A percentile compares a stretch with the other conserved stretches of the same genome.
Evolutionary conservation across 2,329 filamentous ascomycete species (phyloP).

Genomic region (Penicillium polonicum): DNA sequence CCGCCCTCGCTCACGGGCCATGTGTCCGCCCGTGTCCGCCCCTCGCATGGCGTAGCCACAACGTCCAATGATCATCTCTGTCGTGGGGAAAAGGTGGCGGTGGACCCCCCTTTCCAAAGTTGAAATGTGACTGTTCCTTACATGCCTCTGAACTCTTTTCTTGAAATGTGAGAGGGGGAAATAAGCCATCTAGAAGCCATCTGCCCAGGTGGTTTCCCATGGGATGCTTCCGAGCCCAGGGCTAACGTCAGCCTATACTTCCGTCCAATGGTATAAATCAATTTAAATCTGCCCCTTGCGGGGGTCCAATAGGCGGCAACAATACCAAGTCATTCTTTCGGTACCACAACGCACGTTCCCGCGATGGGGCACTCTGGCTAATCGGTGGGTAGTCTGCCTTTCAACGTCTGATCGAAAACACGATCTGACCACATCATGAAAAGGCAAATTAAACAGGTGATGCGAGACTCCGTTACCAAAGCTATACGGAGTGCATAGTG

Average conservation of each 20-base stretch:
- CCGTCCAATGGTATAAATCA: neutral
- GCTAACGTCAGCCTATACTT: neutral
- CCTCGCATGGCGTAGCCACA: conserved; percentile 25
- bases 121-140: conserved; percentile 11
- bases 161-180: neutral
- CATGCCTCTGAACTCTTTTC: neutral
- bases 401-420: conserved; percentile 4
- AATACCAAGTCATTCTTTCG: neutral
- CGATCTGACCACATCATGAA: conserved; percentile 3
- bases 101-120: conserved; percentile 16
- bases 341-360: neutral
- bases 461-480: neutral
- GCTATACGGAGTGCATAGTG: conserved; percentile 7
- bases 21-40: conserved; percentile 28
- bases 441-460: neutral
- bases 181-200: neutral
- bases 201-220: neutral
- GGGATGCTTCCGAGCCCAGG: neutral
- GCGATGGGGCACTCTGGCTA: neutral
- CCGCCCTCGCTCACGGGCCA: conserved; percentile 20
- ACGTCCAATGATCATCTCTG: conserved; percentile 17
- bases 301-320: neutral
- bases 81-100: conserved; percentile 21
- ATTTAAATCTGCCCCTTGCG: neutral
- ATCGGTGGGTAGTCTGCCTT: neutral